Percentiles rank a stretch among this genome's conserved stretches.
Conservation (phyloP, 352 stramenopile species). For the Phytopythium chamaehyphon region DNA sequence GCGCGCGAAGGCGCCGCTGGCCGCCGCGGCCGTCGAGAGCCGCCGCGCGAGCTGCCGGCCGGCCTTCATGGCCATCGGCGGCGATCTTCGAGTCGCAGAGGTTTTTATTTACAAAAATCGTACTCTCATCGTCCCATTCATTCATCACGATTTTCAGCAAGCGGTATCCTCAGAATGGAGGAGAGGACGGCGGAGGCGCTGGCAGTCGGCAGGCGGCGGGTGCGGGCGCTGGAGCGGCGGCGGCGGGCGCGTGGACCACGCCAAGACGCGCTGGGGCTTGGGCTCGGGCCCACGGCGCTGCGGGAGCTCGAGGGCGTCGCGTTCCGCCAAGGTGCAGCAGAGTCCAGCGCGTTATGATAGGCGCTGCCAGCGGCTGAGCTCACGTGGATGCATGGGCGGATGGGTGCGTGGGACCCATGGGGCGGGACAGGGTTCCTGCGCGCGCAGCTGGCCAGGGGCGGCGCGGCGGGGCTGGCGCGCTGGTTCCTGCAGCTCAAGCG, state of each 20-base stretch:
- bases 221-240: conserved; percentile 15
- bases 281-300: conserved; percentile 3
- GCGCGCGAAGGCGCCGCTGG: conserved; percentile 6
- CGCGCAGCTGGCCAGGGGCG: conserved; percentile 19
- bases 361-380: too few relatives aligned
- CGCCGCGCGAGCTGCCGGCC: not conserved
- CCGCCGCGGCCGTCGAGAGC: not conserved
- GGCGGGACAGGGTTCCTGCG: conserved; percentile 35
- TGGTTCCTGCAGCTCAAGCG: conserved; percentile 45
- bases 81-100: too few relatives aligned
- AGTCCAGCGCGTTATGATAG: too few relatives aligned
- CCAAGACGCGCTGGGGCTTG: too few relatives aligned
- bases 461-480: conserved; percentile 28
- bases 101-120: too few relatives aligned
- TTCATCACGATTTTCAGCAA: too few relatives aligned
- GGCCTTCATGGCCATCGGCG: not conserved
- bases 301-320: conserved; percentile 18
- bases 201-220: not conserved
- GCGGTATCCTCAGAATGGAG: too few relatives aligned
- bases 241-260: not conserved
- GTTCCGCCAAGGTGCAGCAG: conserved; percentile 18
- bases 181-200: too few relatives aligned
- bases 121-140: too few relatives aligned
- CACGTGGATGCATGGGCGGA: too few relatives aligned
- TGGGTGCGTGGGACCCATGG: not conserved